phyloP scores from a whole-genome alignment of 768 basidiomycete species.

The Porpolomopsis calyptriformis region DNA sequence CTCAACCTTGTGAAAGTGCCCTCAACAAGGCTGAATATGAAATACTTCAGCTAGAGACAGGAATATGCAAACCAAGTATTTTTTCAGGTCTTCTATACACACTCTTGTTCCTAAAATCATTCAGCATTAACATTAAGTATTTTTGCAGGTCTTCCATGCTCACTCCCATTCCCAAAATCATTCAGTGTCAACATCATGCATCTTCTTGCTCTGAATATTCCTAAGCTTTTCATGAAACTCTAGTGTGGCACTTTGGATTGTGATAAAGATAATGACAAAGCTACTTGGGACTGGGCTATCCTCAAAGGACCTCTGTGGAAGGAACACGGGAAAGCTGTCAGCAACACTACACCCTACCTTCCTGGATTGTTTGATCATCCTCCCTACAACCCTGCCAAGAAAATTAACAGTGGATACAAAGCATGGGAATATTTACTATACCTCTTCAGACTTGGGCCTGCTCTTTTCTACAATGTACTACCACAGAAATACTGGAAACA shows the following conservation, averaged over 20 bases:
- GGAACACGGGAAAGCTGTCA: conserved; percentile 12
- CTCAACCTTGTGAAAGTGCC: conserved; percentile 13
- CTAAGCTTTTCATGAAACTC: conserved; percentile 11
- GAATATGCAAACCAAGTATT: conserved; percentile 21
- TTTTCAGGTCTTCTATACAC: too few relatives aligned
- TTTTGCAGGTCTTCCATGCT: conserved; percentile 15
- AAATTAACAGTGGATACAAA: conserved; percentile 8
- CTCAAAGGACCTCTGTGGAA: conserved; percentile 12
- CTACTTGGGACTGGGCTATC: conserved; percentile 22
- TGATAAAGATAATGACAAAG: conserved; percentile 14
- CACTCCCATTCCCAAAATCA: conserved; percentile 14
- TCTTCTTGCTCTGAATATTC: conserved; percentile 14
- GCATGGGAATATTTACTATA: conserved; percentile 7
- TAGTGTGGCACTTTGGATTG: conserved; percentile 18
- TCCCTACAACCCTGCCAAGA: conserved; percentile 7
- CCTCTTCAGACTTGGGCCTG: conserved; percentile 6
- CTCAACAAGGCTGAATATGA: conserved; percentile 17
- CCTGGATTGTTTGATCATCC: conserved; percentile 7
- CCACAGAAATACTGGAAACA: conserved; percentile 7
- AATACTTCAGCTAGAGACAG: conserved; percentile 17
- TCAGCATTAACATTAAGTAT: too few relatives aligned
- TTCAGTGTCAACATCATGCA: conserved; percentile 25
- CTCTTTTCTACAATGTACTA: conserved; percentile 7
- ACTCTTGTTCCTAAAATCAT: too few relatives aligned
- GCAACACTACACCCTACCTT: neutral